phyloP scores from a whole-genome alignment of 768 basidiomycete species.

The Tricholoma sp. region DNA sequence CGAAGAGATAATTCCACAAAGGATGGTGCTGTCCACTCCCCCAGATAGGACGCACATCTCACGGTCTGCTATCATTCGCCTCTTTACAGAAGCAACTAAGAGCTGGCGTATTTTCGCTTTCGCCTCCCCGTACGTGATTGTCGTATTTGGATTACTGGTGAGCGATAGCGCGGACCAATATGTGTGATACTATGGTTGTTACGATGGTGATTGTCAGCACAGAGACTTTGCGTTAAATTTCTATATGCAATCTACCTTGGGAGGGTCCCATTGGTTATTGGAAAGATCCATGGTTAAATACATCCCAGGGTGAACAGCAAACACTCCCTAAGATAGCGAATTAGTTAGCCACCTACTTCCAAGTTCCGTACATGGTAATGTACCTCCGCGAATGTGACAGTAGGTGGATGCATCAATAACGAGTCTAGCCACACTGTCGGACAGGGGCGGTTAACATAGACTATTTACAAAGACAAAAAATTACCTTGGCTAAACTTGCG shows the following conservation, averaged over 20 bases:
- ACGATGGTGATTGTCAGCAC: no score
- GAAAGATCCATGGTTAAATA: neutral
- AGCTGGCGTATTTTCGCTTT: neutral
- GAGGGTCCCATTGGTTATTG: neutral
- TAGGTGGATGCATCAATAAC: neutral
- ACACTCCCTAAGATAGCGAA: neutral
- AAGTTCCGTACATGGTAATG: neutral
- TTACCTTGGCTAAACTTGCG: neutral
- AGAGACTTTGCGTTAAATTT: no score
- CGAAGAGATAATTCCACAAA: neutral
- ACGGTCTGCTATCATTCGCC: neutral
- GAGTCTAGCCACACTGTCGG: neutral
- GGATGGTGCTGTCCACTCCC: neutral
- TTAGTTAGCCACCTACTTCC: neutral
- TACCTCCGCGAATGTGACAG: neutral
- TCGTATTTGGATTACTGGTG: neutral
- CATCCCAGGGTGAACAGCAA: neutral
- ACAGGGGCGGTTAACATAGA: neutral
- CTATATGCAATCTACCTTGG: neutral
- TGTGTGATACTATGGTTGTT: neutral
- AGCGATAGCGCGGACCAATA: neutral
- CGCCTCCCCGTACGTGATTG: neutral
- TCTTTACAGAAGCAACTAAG: neutral
- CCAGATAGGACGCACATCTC: neutral
- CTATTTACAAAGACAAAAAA: neutral